Evolutionary conservation across 371 early-diverging fungal species (phyloP).

Genomic region (Globomyces sp.): DNA sequence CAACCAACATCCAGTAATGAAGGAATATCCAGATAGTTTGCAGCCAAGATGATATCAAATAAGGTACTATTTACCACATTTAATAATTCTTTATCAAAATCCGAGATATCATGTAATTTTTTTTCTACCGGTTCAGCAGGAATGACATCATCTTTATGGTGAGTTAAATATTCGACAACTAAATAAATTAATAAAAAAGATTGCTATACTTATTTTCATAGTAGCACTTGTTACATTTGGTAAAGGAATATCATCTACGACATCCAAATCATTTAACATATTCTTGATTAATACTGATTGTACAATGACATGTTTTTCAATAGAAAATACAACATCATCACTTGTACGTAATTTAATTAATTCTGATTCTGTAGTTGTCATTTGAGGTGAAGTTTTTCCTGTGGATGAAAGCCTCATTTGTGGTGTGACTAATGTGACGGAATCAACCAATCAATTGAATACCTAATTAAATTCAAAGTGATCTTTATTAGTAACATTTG

Average conservation of each 20-base stretch:
- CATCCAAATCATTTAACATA: conserved; percentile 89
- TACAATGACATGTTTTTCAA: conserved; percentile 74
- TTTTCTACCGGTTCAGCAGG: conserved; percentile 18
- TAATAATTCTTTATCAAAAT: conserved; percentile 47
- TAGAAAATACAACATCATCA: conserved; percentile 65
- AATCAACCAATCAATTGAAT: no score
- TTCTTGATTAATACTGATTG: conserved; percentile 87
- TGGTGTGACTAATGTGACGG: no score
- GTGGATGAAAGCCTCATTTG: no score
- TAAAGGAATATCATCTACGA: conserved; percentile 60
- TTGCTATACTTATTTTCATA: conserved; percentile 48
- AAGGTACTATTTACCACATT: conserved; percentile 51
- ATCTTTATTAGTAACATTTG: no score
- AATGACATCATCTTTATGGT: conserved; percentile 62
- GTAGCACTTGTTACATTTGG: conserved; percentile 76
- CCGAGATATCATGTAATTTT: conserved; percentile 45
- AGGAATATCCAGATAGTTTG: conserved; percentile 58
- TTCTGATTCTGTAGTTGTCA: no score
- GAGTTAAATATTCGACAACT: conserved; percentile 77
- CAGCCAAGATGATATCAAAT: conserved; percentile 56
- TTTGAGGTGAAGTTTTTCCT: no score
- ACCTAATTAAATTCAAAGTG: no score
- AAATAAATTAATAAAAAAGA: neutral
- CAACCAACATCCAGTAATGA: conserved; percentile 57
- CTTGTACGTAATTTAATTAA: conserved; percentile 12